Base-by-base conservation (phyloP, 2,329 filamentous ascomycete genomes). In the Arthrocladium fulminans region DNA sequence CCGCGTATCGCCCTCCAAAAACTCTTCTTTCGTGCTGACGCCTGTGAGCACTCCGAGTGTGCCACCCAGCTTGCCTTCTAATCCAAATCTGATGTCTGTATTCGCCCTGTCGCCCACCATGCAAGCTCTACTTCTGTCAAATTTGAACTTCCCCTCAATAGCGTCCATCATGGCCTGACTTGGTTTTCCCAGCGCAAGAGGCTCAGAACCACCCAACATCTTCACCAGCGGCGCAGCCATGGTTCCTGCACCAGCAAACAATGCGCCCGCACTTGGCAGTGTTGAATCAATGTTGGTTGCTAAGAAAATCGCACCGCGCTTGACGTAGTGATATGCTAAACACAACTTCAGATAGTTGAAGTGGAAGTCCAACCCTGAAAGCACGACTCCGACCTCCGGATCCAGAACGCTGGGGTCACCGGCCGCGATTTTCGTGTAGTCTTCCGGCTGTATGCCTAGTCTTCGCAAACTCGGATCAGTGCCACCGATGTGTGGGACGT, bases 151-250 rank as follows among this genome's bases (percentile, higher is more conserved):
- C 50, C 90, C 90, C 72, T 97, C 90, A 49, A 98, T 85, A 2
- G 92, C 88, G 65, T 97, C 90, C 90, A 98, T 95, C 92, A 98
- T 98, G 3, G 90, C 90, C 71, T 95, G 88, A 64, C 88, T 95
- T 2, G 92, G 92, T 71, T 98, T 98, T 0, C 92, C 92, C 34
- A 97, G 71, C 2, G 86, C 81, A 25, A 88, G 68, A 1, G 92
- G 90, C 59, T 84, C 74, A 2, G 75, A 75, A 15, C 65, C 3
- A 19, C 68, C 70, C 3, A 77, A 73, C 73, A 87, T 87, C 64
- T 84, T 84, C 47, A 83, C 74, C 51, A 98, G 69, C 1, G 88
- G 87, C 22, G 86, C 80, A 43, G 83, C 82, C 54, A 87, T 83
- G 1, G 86, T 84, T 1, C 92, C 92, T 1, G 92, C 92, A 5